Base-by-base conservation (phyloP, 2,329 filamentous ascomycete genomes). In the Fusarium graminum region DNA sequence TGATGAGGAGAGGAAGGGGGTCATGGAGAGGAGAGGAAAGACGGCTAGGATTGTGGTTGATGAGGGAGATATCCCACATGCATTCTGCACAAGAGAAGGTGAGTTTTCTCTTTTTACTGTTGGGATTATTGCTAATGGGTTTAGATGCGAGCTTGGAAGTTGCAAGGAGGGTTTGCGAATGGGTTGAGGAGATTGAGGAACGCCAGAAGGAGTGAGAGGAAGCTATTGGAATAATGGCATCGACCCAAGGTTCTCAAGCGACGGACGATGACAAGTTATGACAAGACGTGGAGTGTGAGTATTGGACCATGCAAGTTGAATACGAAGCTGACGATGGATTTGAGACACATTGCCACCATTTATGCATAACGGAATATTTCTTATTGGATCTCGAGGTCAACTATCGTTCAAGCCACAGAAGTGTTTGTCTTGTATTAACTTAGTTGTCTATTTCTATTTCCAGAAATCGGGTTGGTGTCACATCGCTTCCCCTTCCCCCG, bases 1-100 rank as follows among this genome's bases (percentile, higher is more conserved):
- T 4, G 78, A 86, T 45, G 78, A 82, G 47, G 80, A 82, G 44
- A 79, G 88, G 10, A 86, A 89, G 65, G 80, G 80, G 28, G 85
- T 90, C 58, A 86, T 90, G 52, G 78, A 77, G 42, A 75, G 75
- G 59, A 74, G 70, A 75, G 72, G 74, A 73, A 79, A 79, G 8
- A 77, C 80, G 60, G 82, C 83, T 1, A 79, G 77, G 56, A 79
- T 88, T 47, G 74, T 83, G 32, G 78, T 90, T 34, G 87, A 89
- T 55, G 81, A 87, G 65, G 81, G 80, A 4, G 78, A 81, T 11
- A 74, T 90, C 11, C 84, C 84, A 9, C 88, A 90, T 75, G 86
- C 84, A 0, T 90, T 90, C 75, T 89, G 87, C 70, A 77, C 75
- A 1, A 76, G 65, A 14, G 74, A 80, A 57, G 71, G 79, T 78